A percentile compares a stretch with the other conserved stretches of the same genome.
These are phyloP conservation scores for Sphagnurus paluster DNA, from an alignment of 1,284 basidiomycete genomes.

Conservation along the genomic window DNA sequence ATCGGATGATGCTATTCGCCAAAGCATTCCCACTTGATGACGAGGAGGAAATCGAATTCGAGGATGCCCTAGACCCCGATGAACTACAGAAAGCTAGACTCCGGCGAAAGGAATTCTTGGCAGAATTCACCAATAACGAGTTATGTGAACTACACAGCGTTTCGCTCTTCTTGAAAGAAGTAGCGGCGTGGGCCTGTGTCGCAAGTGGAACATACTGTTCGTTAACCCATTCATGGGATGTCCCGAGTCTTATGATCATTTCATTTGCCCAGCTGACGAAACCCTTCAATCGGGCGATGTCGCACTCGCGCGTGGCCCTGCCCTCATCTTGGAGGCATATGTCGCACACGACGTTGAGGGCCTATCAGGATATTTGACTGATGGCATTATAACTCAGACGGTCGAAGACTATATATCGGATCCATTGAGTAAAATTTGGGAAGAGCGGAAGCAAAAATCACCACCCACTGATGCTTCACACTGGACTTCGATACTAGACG, in stretches of 20 bases:
- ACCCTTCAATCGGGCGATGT: slow-evolving; percentile 6
- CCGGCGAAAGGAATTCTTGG: slow-evolving; percentile 21
- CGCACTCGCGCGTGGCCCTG: slow-evolving; percentile 11
- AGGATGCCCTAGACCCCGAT: slow-evolving; percentile 11
- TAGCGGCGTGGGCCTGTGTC: slow-evolving; percentile 5
- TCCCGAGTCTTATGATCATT: neutral
- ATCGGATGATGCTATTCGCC: slow-evolving; percentile 30
- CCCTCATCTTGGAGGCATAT: slow-evolving; percentile 18
- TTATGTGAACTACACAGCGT: slow-evolving; percentile 28
- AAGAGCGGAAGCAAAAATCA: slow-evolving; percentile 24
- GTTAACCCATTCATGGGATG: slow-evolving; percentile 3
- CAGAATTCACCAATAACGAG: slow-evolving; percentile 24
- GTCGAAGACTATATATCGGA: slow-evolving; percentile 20
- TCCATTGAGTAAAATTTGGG: slow-evolving; percentile 22
- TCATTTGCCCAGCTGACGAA: neutral
- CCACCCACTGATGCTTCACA: slow-evolving; percentile 18
- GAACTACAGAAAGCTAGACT: slow-evolving; percentile 7
- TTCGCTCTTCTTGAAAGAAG: slow-evolving; percentile 24
- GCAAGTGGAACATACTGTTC: slow-evolving; percentile 1
- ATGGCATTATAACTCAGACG: neutral
- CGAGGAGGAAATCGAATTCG: slow-evolving; percentile 9
- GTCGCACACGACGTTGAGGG: slow-evolving; percentile 1
- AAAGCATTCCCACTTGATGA: slow-evolving; percentile 17
- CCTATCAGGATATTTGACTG: slow-evolving; percentile 1
- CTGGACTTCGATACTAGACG: slow-evolving; percentile 30